A percentile compares a stretch with the other conserved stretches of the same genome.
Conservation (phyloP, 768 basidiomycete genomes). For the Cubamyces lactineus region DNA sequence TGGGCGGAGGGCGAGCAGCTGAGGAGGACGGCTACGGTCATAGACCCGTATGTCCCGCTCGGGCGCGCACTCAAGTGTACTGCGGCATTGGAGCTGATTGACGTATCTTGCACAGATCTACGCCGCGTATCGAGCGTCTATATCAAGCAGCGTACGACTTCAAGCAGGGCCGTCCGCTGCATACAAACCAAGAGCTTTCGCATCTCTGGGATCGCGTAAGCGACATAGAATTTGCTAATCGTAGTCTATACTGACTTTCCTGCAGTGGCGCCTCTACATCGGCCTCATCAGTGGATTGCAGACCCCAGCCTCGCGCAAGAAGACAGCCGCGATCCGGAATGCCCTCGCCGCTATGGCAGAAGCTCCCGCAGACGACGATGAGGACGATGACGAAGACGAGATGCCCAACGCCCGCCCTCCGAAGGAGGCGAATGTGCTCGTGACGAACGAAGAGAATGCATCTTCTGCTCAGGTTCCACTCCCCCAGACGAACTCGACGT, state of each 20-base stretch:
- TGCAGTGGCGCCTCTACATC: constrained; percentile 62
- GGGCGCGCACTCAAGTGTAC: not conserved
- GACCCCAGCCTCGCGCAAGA: constrained; percentile 24
- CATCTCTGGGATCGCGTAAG: constrained; percentile 69
- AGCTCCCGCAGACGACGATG: constrained; percentile 41
- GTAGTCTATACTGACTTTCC: not conserved
- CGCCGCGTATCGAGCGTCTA: constrained; percentile 55
- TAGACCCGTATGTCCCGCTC: constrained; percentile 51
- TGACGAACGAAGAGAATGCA: constrained; percentile 21
- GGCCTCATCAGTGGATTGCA: constrained; percentile 47
- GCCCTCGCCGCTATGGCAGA: constrained; percentile 25
- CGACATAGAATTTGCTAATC: too few species aligned
- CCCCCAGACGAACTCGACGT: not conserved
- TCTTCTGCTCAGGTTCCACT: not conserved
- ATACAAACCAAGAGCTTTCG: constrained; percentile 36
- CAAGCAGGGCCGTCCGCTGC: constrained; percentile 44
- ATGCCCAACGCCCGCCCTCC: constrained; percentile 22
- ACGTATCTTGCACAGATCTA: constrained; percentile 38
- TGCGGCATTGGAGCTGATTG: not conserved
- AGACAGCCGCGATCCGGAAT: constrained; percentile 22
- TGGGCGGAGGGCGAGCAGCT: constrained; percentile 67
- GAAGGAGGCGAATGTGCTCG: constrained; percentile 10
- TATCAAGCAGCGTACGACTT: constrained; percentile 65
- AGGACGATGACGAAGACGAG: constrained; percentile 27
- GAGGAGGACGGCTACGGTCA: constrained; percentile 43